Base-by-base conservation (phyloP, 2,329 filamentous ascomycete species). In the Aurifilum marmelostoma region DNA sequence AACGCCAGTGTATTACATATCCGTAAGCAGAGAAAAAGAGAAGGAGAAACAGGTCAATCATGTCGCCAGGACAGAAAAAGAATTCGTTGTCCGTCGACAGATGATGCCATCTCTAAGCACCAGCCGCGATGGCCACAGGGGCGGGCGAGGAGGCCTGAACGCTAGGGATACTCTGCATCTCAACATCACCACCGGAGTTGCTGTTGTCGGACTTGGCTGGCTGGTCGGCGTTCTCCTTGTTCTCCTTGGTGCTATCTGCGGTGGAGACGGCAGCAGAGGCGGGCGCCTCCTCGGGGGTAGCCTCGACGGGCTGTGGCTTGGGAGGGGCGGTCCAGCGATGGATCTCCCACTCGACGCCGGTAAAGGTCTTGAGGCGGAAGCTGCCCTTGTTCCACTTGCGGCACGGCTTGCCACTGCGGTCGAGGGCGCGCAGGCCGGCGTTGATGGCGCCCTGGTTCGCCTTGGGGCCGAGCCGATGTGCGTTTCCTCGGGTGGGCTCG, bases 391-490 rank as follows among this genome's bases (percentile, higher is more conserved):
- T 85, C 96, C 96, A 99, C 79, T 90, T 94, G 73, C 95, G 92
- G 80, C 94, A 97, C 12, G 96, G 94, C 76, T 95, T 92, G 73
- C 95, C 95, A 9, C 92, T 92, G 71, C 95, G 91, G 80, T 99
- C 96, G 73, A 99, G 91, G 16, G 96, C 95, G 67, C 96, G 93
- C 63, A 99, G 90, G 65, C 93, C 93, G 67, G 96, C 96, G 78
- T 99, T 99, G 85, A 99, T 99, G 70, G 95, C 95, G 72, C 96
- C 96, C 76, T 95, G 92, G 79, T 97, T 98, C 65, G 95, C 95
- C 80, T 97, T 98, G 74, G 96, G 96, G 3, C 95, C 95, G 34
- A 98, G 90, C 79, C 97, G 97, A 81, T 95, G 92, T 64, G 85
- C 83, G 67, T 85, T 85, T 7, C 83, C 82, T 60, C 83, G 80